These are phyloP conservation scores for Exidia glandulosa DNA, from an alignment of 768 basidiomycete species.

Conservation along the genomic window DNA sequence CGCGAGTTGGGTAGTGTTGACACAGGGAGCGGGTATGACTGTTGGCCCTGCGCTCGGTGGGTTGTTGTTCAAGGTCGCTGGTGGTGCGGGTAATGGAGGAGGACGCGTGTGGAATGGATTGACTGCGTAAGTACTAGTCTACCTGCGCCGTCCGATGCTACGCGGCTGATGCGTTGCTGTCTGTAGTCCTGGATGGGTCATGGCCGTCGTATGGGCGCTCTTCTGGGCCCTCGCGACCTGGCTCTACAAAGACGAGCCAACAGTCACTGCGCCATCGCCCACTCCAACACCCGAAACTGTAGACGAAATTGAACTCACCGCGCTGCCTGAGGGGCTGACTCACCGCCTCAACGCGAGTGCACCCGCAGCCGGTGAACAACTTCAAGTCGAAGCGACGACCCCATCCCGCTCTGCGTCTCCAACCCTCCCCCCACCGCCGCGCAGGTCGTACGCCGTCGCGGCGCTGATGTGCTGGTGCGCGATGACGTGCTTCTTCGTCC, in stretches of 20 bases:
- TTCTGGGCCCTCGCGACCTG: conserved; percentile 34
- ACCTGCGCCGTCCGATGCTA: background rate
- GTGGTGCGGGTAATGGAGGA: too few relatives aligned
- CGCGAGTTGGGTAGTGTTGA: conserved; percentile 50
- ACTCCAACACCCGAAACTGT: background rate
- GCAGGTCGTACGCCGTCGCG: conserved; percentile 35
- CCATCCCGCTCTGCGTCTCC: background rate
- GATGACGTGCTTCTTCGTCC: conserved; percentile 59
- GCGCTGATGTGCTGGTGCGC: conserved; percentile 61
- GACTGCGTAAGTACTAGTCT: conserved; percentile 18
- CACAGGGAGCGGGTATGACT: conserved; percentile 51
- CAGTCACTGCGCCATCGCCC: conserved; percentile 4
- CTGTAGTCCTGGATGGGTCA: conserved; percentile 56
- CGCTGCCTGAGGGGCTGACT: background rate
- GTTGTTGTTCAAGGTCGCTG: conserved; percentile 47
- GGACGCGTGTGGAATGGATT: conserved; percentile 69
- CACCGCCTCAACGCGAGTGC: background rate
- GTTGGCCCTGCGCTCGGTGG: conserved; percentile 57
- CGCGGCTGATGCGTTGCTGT: background rate
- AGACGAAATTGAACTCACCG: background rate
- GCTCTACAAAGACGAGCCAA: conserved; percentile 24
- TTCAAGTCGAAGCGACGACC: background rate
- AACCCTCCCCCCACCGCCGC: background rate
- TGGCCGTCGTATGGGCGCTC: conserved; percentile 40
- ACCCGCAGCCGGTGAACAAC: background rate